Conservation (phyloP, 2,329 filamentous ascomycete genomes). For the Trichoderma atroviride region DNA sequence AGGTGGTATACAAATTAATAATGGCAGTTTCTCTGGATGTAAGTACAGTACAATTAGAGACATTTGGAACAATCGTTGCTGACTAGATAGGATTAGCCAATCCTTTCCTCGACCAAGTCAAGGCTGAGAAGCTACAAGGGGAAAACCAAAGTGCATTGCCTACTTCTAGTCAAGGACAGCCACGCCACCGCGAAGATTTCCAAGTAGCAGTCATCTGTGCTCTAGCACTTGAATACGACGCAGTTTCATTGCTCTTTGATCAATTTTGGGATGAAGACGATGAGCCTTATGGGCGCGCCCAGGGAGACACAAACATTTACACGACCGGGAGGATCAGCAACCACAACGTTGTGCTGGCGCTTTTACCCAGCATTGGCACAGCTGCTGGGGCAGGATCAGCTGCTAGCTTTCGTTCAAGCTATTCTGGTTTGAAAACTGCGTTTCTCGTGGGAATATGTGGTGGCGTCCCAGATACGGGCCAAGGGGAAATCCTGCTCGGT, state of each 20-base stretch:
- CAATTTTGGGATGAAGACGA: constrained; percentile 21
- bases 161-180: neutral
- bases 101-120: neutral
- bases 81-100: neutral
- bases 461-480: constrained; percentile 34
- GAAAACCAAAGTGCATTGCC: neutral
- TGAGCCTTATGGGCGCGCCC: constrained; percentile 27
- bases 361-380: constrained; percentile 28
- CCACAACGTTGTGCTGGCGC: constrained; percentile 32
- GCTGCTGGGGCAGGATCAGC: constrained; percentile 30
- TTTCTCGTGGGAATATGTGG: constrained; percentile 44
- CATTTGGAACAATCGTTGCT: neutral
- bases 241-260: constrained; percentile 21
- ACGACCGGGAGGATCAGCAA: constrained; percentile 28
- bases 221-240: constrained; percentile 22
- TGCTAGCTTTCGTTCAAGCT: constrained; percentile 34
- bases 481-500: constrained; percentile 34
- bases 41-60: neutral
- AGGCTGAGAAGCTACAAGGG: neutral
- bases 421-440: constrained; percentile 35
- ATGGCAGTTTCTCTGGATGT: neutral
- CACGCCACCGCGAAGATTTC: neutral
- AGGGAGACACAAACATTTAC: constrained; percentile 38
- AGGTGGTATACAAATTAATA: neutral
- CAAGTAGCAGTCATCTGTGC: neutral